These are phyloP conservation scores for Wickerhamiella sergipiensis DNA, from an alignment of 805 yeast genomes.

Conservation along the genomic window DNA sequence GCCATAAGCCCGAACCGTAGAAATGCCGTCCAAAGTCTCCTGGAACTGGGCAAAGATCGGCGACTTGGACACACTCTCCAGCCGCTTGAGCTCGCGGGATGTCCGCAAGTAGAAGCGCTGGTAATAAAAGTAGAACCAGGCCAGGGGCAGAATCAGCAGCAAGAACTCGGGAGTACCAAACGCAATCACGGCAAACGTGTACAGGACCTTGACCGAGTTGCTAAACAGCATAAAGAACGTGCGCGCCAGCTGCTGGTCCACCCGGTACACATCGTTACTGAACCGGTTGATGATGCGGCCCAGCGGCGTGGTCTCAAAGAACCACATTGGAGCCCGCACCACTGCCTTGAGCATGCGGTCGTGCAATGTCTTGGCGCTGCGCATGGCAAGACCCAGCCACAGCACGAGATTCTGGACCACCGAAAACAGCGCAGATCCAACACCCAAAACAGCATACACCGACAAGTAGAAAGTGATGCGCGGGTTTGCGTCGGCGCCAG, in stretches of 20 bases:
- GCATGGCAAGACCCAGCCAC: slow-evolving; percentile 36
- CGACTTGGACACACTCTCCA: slow-evolving; percentile 51
- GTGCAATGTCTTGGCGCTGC: slow-evolving; percentile 62
- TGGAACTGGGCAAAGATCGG: slow-evolving; percentile 76
- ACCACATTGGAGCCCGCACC: slow-evolving; percentile 81
- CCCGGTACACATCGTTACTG: slow-evolving; percentile 76
- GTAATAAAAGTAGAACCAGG: slow-evolving; percentile 49
- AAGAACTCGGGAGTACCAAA: slow-evolving; percentile 80
- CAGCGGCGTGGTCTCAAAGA: slow-evolving; percentile 89
- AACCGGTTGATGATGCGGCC: slow-evolving; percentile 86
- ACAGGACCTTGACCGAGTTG: slow-evolving; percentile 26
- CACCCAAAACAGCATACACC: slow-evolving; percentile 62
- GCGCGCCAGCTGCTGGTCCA: slow-evolving; percentile 52
- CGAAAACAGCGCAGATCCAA: slow-evolving; percentile 45
- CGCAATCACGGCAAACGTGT: slow-evolving; percentile 71
- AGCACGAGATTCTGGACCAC: slow-evolving; percentile 48
- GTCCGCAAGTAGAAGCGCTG: slow-evolving; percentile 57
- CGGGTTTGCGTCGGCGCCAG: slow-evolving; percentile 57
- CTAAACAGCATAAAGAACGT: slow-evolving; percentile 27
- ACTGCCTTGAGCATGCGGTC: slow-evolving; percentile 59
- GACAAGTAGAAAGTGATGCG: slow-evolving; percentile 57
- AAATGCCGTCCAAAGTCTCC: slow-evolving; percentile 65
- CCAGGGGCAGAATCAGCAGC: slow-evolving; percentile 57
- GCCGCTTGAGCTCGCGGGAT: slow-evolving; percentile 66
- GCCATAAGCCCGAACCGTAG: slow-evolving; percentile 66